Percentiles rank a stretch among this genome's conserved stretches.
phyloP scores from a whole-genome alignment of 2,329 filamentous ascomycete genomes.

The Aspergillus jensenii region DNA sequence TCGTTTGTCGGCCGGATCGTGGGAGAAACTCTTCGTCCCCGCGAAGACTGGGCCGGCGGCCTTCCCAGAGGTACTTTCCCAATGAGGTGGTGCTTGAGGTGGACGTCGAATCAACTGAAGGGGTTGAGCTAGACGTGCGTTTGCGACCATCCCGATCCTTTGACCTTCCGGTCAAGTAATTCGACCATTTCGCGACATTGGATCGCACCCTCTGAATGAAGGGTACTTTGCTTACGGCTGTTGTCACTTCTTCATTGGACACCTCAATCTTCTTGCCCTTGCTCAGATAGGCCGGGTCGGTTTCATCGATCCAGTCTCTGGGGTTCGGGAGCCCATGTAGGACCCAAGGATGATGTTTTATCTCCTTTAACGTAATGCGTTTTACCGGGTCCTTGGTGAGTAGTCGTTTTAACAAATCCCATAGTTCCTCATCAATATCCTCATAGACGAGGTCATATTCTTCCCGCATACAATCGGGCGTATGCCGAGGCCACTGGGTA shows the following conservation, averaged over 20 bases:
- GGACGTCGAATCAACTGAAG: constrained; percentile 53
- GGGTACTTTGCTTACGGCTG: constrained; percentile 84
- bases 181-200: constrained; percentile 67
- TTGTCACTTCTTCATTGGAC: constrained; percentile 83
- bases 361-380: constrained; percentile 84
- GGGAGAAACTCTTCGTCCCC: constrained; percentile 53
- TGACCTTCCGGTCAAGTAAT: constrained; percentile 51
- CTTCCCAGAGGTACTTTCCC: constrained; percentile 52
- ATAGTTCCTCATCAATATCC: constrained; percentile 74
- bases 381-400: constrained; percentile 86
- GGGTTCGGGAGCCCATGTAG: constrained; percentile 73
- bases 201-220: constrained; percentile 83
- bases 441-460: constrained; percentile 83
- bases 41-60: constrained; percentile 56
- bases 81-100: constrained; percentile 57
- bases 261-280: constrained; percentile 87
- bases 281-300: constrained; percentile 75
- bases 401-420: constrained; percentile 75
- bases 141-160: constrained; percentile 46
- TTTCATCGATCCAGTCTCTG: constrained; percentile 85
- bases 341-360: constrained; percentile 94
- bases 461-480: constrained; percentile 67
- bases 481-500: constrained; percentile 50
- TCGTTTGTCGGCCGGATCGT: constrained; percentile 50
- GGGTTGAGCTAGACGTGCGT: constrained; percentile 56